Evolutionary conservation across 306 rosid genomes (phyloP), one percentile per base, ranked within the genome.

Genomic region (Cicer pinnatifidum): DNA sequence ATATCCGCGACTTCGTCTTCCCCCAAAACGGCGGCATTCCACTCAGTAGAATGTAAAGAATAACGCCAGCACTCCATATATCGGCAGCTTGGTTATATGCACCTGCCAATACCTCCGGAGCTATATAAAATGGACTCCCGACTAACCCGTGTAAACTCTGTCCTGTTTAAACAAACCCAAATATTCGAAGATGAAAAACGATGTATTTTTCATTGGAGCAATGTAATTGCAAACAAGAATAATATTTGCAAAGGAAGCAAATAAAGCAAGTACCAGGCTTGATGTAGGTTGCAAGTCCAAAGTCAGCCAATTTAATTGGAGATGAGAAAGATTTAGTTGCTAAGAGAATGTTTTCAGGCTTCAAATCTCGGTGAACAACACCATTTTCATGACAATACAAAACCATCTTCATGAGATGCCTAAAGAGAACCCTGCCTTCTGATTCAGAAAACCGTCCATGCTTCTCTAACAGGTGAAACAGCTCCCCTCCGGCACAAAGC

Each of bases 401-500:
- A 79, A 91, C 90, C 58, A 91, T 95, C 81, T 82, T 85, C 92
- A 91, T 89, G 8, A 91, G 85, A 75, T 91, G 91, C 90, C 86
- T 82, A 59, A 91, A 91, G 60, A 89, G 76, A 86, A 89, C 89
- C 82, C 88, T 82, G 1, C 93, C 93, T 43, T 89, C 93, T 0
- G 86, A 79, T 79, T 91, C 93, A 0, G 86, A 84, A 85, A 91
- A 89, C 62, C 86, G 72, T 6, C 97, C 97, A 2, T 87, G 83
- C 85, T 91, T 86, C 86, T 91, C 93, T 59, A 91, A 76, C 59
- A 83, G 82, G 79, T 89, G 96, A 83, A 91, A 89, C 61, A 91
- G 84, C 82, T 91, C 97, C 43, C 97, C 96, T 65, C 97, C 97
- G 10, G 97, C 97, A 75, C 97, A 91, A 83, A 91, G 97, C 83